These are phyloP conservation scores for Paecilomyces dactylethromorphus DNA, from an alignment of 2,329 filamentous ascomycete species.

Conservation along the genomic window DNA sequence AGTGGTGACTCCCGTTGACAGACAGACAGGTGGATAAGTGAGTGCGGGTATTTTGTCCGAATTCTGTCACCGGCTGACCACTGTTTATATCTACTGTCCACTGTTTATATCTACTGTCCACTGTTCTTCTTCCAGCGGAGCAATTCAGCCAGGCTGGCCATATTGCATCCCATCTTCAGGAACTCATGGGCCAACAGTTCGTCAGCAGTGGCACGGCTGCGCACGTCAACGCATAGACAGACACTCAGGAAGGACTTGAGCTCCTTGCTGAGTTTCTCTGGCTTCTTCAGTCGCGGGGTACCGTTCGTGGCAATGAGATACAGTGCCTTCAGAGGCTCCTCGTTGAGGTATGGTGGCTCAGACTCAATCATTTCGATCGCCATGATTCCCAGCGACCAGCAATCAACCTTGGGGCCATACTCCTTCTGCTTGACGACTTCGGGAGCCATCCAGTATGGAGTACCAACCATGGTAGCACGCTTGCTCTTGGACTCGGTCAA, in stretches of 20 bases:
- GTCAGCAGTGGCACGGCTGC: constrained; percentile 82
- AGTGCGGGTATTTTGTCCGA: not conserved
- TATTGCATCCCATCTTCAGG: constrained; percentile 80
- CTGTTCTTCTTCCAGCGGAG: constrained; percentile 58
- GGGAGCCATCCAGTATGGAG: constrained; percentile 99
- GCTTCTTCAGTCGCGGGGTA: constrained; percentile 93
- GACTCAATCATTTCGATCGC: constrained; percentile 99
- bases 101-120: constrained; percentile 29
- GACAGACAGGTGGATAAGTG: not conserved
- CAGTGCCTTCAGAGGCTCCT: constrained; percentile 92
- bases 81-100: constrained; percentile 22
- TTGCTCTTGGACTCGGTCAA: constrained; percentile 95
- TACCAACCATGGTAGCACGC: constrained; percentile 98
- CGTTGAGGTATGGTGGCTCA: constrained; percentile 94
- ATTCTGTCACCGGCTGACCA: not conserved
- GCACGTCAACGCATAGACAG: constrained; percentile 93
- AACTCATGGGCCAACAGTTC: constrained; percentile 92
- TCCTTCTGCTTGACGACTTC: constrained; percentile 99
- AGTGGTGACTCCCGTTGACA: not conserved
- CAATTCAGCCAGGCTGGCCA: constrained; percentile 76
- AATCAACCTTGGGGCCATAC: constrained; percentile 96
- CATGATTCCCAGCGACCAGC: constrained; percentile 99
- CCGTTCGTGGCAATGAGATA: constrained; percentile 98
- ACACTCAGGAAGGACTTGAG: constrained; percentile 95
- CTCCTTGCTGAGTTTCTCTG: constrained; percentile 95